Base-by-base conservation (phyloP, 768 basidiomycete species). In the Leccinum subgranulosum region DNA sequence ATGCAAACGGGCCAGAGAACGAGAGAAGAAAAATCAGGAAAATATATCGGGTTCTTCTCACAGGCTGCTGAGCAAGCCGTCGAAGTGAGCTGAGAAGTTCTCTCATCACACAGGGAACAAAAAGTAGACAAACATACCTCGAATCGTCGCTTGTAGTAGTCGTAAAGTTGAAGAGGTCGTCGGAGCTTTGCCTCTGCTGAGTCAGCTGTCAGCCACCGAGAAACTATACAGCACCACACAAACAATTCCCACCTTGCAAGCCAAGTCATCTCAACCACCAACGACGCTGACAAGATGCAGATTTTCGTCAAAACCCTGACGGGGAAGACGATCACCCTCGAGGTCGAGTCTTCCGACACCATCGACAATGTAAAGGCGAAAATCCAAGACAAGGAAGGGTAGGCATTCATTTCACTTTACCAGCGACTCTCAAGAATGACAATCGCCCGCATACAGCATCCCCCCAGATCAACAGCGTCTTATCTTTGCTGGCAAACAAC, bases 291-390 rank as follows among this genome's bases (percentile, higher is more conserved):
- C 57, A 69, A 68, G 67, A 84, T 84, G 84, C 83, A 84, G 76
- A 88, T 88, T 74, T 88, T 88, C 80, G 86, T 88, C 77, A 88
- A 84, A 78, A 94, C 92, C 81, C 90, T 94, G 65, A 95, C 92
- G 74, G 66, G 66, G 19, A 68, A 68, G 67, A 68, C 66, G 15
- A 68, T 68, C 62, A 68, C 66, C 64, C 66, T 68, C 55, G 66
- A 68, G 65, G 66, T 68, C 25, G 66, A 68, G 55, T 68, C 66
- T 19, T 68, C 66, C 6, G 66, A 68, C 55, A 68, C 66, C 33
- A 68, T 68, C 51, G 66, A 68, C 60, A 68, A 68, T 15, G 66
- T 68, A 49, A 68, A 68, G 52, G n/a, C 66, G 19, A 68, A 68
- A 60, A 68, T 68, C 10, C 66, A 88, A 70, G 87, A 89, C 75